Base-by-base conservation (phyloP, 2,329 filamentous ascomycete genomes). In the Epichloe gansuensis region DNA sequence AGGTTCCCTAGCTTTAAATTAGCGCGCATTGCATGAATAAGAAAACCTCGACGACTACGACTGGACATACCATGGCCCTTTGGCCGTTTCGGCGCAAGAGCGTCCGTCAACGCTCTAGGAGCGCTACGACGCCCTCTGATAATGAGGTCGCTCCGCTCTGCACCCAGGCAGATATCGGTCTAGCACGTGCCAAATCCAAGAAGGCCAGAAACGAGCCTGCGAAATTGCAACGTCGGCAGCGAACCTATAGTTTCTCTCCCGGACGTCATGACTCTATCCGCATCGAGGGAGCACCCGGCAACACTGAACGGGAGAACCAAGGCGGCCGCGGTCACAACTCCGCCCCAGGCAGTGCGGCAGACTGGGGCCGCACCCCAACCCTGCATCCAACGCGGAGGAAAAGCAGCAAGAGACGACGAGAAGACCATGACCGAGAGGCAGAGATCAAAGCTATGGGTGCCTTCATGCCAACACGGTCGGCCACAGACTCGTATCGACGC, bases 371-470 rank as follows among this genome's bases (percentile, higher is more conserved):
- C 42, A 67, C 63, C n/a, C 67, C 69, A 15, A 83, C 80, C 8
- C 65, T 83, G 31, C 75, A 81, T 25, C 69, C 85, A 31, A 69
- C 80, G 50, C 80, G 83, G 54, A 83, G 84, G 56, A 88, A 82
- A 63, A 86, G 86, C 42, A 90, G 82, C 72, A 94, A 88, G 69
- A 81, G 85, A 60, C 83, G 84, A 61, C 83, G 85, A 59, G 77
- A 85, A 57, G 87, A 94, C 57, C 80, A 82, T 63, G 77, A 85
- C 54, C 80, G 91, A 53, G 91, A 95, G 68, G 88, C 88, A 56
- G 89, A 95, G 69, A 90, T 96, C 63, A 87, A 84, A 64, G 83
- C 88, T 51, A 88, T 96, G 86, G 86, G 81, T 62, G 80, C 81
- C 42, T 78, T 77, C 55, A 78, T 84, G 59, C 82, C 87, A 5